Evolutionary conservation across 2,329 filamentous ascomycete genomes (phyloP).

Genomic region (Aspergillus aculeatus): DNA sequence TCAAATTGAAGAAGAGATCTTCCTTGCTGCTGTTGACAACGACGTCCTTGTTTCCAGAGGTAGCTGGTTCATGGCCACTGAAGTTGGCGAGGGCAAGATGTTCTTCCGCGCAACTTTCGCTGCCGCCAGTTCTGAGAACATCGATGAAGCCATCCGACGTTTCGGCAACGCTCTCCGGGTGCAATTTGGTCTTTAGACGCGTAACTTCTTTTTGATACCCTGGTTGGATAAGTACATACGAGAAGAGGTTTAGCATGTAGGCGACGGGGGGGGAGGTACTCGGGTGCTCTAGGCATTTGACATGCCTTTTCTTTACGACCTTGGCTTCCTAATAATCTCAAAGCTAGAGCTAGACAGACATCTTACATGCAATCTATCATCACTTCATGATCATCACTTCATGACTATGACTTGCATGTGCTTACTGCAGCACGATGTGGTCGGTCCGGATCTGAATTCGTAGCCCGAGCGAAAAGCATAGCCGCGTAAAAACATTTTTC

Average conservation of each 20-base stretch:
- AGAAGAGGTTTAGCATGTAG: not conserved
- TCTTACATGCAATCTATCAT: not conserved
- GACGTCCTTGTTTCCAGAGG: conserved; percentile 80
- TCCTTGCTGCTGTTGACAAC: conserved; percentile 70
- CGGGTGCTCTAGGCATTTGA: not conserved
- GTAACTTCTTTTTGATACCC: not conserved
- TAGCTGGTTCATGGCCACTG: conserved; percentile 86
- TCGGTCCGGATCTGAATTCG: not conserved
- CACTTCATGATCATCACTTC: not conserved
- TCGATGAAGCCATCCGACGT: conserved; percentile 69
- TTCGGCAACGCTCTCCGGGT: conserved; percentile 72
- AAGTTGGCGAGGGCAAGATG: conserved; percentile 60
- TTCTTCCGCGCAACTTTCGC: conserved; percentile 93
- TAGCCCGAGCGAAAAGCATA: not conserved
- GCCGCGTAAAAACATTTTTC: conserved; percentile 14
- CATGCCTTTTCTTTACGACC: not conserved
- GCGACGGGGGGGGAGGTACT: not conserved
- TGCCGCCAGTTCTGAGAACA: conserved; percentile 68
- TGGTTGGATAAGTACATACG: not conserved
- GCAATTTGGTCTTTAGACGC: conserved; percentile 52
- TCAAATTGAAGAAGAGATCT: conserved; percentile 79
- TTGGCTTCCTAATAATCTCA: not conserved
- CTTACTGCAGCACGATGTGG: not conserved
- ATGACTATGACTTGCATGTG: not conserved
- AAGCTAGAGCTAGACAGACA: not conserved